A percentile compares a stretch with the other conserved stretches of the same genome.
phyloP scores from a whole-genome alignment of 306 rosid genomes.

The Inga laurina region DNA sequence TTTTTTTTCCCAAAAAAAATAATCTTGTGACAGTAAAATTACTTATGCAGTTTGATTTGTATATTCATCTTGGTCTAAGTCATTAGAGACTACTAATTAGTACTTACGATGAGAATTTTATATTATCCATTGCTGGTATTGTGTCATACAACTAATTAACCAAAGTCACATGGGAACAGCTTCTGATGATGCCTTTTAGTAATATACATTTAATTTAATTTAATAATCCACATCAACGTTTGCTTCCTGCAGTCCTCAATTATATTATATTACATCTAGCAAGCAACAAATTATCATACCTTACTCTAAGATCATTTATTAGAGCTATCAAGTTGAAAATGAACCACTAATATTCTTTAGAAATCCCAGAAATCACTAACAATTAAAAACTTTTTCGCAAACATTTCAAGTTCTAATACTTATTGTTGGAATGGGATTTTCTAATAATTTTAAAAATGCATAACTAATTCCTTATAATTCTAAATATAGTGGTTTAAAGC shows the following conservation, averaged over 20 bases:
- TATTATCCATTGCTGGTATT: neutral
- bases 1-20: too few species aligned
- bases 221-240: neutral
- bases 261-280: neutral
- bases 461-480: too few species aligned
- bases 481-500: too few species aligned
- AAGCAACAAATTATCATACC: neutral
- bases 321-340: too few species aligned
- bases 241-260: neutral
- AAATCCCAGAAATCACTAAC: too few species aligned
- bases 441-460: too few species aligned
- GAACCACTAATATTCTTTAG: too few species aligned
- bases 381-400: too few species aligned
- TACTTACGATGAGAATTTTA: neutral
- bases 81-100: neutral
- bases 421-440: too few species aligned
- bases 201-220: neutral
- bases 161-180: neutral
- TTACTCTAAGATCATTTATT: too few species aligned
- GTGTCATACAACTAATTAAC: neutral
- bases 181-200: neutral
- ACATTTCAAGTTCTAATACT: too few species aligned
- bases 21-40: neutral
- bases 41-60: neutral
- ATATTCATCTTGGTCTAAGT: neutral